phyloP scores from a whole-genome alignment of 306 rosid genomes.

The Quercus ilex region DNA sequence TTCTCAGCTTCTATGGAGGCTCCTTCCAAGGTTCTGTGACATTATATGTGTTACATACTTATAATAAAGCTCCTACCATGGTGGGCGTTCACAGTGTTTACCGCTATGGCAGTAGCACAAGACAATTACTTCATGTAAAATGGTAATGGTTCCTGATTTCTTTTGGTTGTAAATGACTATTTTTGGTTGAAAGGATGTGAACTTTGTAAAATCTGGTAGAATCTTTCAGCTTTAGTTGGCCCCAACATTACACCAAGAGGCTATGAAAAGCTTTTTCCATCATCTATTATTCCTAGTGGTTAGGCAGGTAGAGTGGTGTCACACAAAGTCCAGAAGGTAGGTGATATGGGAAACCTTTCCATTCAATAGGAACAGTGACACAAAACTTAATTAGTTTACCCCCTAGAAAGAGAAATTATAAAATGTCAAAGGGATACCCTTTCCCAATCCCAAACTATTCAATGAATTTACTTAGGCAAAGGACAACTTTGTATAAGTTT shows the following conservation, averaged over 20 bases:
- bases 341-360: slow-evolving; percentile 39
- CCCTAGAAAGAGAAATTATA: not conserved
- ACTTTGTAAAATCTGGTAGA: not conserved
- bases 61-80: slow-evolving; percentile 7
- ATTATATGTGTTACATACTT: too few species aligned
- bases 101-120: not conserved
- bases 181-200: too few species aligned
- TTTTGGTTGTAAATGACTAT: not conserved
- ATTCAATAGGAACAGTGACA: slow-evolving; percentile 29
- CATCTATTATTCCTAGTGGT: slow-evolving; percentile 25
- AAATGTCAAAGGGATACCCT: too few species aligned
- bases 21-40: not conserved
- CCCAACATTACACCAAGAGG: not conserved
- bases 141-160: not conserved
- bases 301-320: slow-evolving; percentile 41
- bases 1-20: not conserved
- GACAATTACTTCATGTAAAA: not conserved
- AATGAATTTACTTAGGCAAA: not conserved
- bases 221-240: slow-evolving; percentile 8
- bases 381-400: not conserved
- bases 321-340: slow-evolving; percentile 52
- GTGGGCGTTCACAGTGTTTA: slow-evolving; percentile 17
- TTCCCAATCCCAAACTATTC: not conserved
- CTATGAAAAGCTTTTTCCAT: slow-evolving; percentile 28
- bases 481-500: not conserved